Base-by-base conservation (phyloP, 495 filamentous ascomycete genomes). In the Penicillium parvum region DNA sequence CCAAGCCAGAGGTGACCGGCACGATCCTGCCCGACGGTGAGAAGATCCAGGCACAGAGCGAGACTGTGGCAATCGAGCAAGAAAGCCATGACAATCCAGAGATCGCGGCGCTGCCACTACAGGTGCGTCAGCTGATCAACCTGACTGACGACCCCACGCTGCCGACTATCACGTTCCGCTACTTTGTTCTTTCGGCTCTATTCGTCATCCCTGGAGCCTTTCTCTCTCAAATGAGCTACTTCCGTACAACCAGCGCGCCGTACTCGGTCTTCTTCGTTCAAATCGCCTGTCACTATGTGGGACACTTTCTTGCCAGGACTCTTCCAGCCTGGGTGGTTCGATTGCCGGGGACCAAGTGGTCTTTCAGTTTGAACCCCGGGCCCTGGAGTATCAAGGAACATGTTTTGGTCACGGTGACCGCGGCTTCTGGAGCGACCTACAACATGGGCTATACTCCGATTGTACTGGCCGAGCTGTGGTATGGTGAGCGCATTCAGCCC, bases 211-310 rank as follows among this genome's bases (percentile, higher is more conserved):
- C 75, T 1, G 75, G 75, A 7, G 75, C 75, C 3, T 73, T 78
- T 44, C 48, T 78, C 6, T 73, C 69, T 3, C 69, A 75, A 50
- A 73, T 80, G 64, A 72, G 70, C 37, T 57, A 64, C 28, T 81
- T 72, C 42, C 64, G 75, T 29, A 79, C 75, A 0, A 77, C 74
- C 7, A 63, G 67, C 17, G 74, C 77, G 1, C 73, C 71, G 2
- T 81, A 78, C 48, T 77, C 75, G 1, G 61, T 79, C 37, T 78
- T 80, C 50, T 78, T 80, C 43, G 76, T 78, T 21, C 73, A 76
- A 44, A 76, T 78, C 11, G 74, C 72, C 5, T 71, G 65, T 40
- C 73, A 77, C 49, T 78, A 77, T 48, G 70, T 68, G 8, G 77
- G 76, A 3, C 63, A 73, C 17, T 79, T 75, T 55, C 62, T 79